phyloP scores from a whole-genome alignment of 805 yeast species.

The Wickerhamomyces chaumierensis region DNA sequence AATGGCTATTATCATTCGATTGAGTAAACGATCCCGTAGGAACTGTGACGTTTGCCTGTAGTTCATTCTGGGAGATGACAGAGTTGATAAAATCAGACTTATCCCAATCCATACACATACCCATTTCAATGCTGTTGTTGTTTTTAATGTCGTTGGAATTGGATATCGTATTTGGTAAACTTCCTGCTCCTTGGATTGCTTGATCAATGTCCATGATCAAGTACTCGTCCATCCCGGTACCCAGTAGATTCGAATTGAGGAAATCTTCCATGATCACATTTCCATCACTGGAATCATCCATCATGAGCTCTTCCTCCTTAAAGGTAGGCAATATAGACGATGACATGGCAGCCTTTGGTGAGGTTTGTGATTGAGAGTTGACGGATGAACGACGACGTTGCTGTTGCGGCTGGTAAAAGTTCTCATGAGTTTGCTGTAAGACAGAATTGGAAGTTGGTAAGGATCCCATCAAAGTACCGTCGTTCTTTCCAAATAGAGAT shows the following conservation, averaged over 20 bases:
- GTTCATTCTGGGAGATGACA: neutral
- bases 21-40: no score
- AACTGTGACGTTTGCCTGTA: neutral
- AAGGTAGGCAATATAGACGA: neutral
- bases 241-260: neutral
- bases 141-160: slow-evolving; percentile 1
- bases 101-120: neutral
- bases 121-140: no score
- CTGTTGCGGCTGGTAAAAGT: no score
- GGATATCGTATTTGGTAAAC: no score
- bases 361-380: slow-evolving; percentile 1
- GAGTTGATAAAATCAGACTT: neutral
- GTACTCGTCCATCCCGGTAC: neutral
- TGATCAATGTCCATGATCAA: neutral
- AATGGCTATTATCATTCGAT: no score
- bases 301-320: neutral
- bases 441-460: no score
- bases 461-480: no score
- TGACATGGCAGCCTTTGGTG: neutral
- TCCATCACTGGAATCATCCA: slow-evolving; percentile 1
- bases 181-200: neutral
- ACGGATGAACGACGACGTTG: no score
- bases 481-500: neutral
- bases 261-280: slow-evolving; percentile 6
- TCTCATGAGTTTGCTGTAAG: no score